Evolutionary conservation across 164 flowering plant species (phyloP).

Genomic region (Protea cynaroides): DNA sequence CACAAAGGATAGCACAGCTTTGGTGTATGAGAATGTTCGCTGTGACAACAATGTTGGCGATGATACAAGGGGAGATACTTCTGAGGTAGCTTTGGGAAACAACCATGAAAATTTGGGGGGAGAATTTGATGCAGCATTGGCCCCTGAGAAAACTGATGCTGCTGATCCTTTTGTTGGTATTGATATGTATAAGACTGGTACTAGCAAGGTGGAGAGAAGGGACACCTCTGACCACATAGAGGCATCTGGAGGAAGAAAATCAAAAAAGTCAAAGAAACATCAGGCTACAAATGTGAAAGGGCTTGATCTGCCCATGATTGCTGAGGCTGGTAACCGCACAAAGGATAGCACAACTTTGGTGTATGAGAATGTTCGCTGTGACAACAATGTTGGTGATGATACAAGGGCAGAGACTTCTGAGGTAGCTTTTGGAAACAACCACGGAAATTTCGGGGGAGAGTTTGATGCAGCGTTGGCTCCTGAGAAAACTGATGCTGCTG

Average conservation of each 20-base stretch:
- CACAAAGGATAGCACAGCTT: not conserved
- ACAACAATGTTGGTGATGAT: slow-evolving; percentile 3
- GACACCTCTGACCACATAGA: too few species aligned
- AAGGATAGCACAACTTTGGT: too few species aligned
- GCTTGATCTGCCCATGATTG: too few species aligned
- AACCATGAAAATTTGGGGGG: slow-evolving; percentile 7
- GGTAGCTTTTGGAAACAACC: not conserved
- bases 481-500: not conserved
- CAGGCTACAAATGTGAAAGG: too few species aligned
- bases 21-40: slow-evolving; percentile 1
- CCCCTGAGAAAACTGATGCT: slow-evolving; percentile 5
- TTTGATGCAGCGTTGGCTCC: slow-evolving; percentile 5
- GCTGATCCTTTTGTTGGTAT: slow-evolving; percentile 4
- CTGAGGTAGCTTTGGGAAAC: not conserved
- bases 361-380: too few species aligned
- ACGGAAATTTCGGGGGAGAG: slow-evolving; percentile 13
- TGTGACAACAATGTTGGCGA: slow-evolving; percentile 1
- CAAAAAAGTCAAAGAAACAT: too few species aligned
- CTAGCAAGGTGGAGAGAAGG: too few species aligned
- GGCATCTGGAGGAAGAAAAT: too few species aligned
- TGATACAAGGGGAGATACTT: slow-evolving; percentile 4
- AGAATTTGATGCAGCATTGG: slow-evolving; percentile 12
- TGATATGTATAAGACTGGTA: not conserved
- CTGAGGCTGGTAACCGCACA: too few species aligned
- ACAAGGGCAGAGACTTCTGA: slow-evolving; percentile 6